Conservation (phyloP, 1,284 basidiomycete genomes). For the Termitomyces sp. region DNA sequence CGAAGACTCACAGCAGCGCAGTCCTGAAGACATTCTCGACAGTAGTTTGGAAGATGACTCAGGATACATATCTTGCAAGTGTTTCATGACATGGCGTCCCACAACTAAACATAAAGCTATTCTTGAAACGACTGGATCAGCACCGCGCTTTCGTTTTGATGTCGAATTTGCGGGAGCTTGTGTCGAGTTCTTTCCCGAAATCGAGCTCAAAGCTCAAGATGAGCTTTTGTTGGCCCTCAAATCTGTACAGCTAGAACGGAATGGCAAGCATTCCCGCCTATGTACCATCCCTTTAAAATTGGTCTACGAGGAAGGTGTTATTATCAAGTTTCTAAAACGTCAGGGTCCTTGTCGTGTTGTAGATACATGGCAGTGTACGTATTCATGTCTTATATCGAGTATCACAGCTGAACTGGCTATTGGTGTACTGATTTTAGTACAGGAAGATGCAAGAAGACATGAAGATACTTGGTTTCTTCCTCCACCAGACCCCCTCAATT, state of each 20-base stretch:
- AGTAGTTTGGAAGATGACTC: constrained; percentile 15
- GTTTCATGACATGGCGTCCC: constrained; percentile 40
- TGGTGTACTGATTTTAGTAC: constrained; percentile 4
- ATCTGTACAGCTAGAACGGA: constrained; percentile 27
- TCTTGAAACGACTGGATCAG: constrained; percentile 12
- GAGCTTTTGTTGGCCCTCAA: constrained; percentile 39
- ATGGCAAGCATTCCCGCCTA: constrained; percentile 22
- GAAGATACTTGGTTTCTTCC: constrained; percentile 23
- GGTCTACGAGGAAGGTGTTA: constrained; percentile 33
- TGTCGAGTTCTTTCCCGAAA: constrained; percentile 22
- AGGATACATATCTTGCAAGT: constrained; percentile 34
- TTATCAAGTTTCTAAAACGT: constrained; percentile 28
- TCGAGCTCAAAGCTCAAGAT: constrained; percentile 32
- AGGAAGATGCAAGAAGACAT: background rate
- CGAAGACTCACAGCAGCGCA: constrained; percentile 11
- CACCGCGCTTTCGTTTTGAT: constrained; percentile 28
- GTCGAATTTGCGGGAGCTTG: constrained; percentile 32
- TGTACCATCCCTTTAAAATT: constrained; percentile 32
- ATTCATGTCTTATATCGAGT: background rate
- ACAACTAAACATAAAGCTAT: constrained; percentile 21
- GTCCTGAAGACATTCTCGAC: constrained; percentile 13
- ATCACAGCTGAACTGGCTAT: background rate
- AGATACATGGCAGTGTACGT: constrained; percentile 38
- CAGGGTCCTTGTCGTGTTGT: constrained; percentile 20
- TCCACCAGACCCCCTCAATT: background rate